Base-by-base conservation (phyloP, 495 filamentous ascomycete species). In the Massariosphaeria phaeospora region DNA sequence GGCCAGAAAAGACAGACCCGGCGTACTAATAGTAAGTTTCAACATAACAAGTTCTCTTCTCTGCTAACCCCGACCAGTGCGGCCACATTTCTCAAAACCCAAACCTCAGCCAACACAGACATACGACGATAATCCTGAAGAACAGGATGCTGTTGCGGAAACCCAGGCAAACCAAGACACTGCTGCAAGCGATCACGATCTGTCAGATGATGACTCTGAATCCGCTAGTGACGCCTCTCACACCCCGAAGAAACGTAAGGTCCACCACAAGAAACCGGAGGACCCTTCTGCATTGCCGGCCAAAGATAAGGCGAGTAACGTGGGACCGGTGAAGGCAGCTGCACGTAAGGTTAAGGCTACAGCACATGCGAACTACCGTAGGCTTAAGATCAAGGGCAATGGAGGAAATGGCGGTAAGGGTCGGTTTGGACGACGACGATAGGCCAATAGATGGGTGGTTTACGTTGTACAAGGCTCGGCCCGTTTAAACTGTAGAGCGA, bases 1-100 rank as follows among this genome's bases (percentile, higher is more conserved):
- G 91, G 91, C 0, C 83, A 89, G 65, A 97, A 97, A 70, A 78
- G 91, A 35, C 89, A 86, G 29, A 95, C 91, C 2, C 75, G 86
- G 44, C 69, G 78, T 33, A 81, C 85, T n/a, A 85, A 79, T 33
- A 91, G 95, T 82, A 81, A 72, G 64, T 65, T 10, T 41, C 24
- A 46, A 1, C 23, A 46, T 33, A 35, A 43, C 17, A 26, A 34
- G 1, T 42, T 34, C 23, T 21, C 47, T 38, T 21, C 24, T 50
- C 13, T 7, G 39, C 54, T 58, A 51, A 62, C 48, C 62, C 26
- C 31, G n/a, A 58, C 27, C 30, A 65, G 64, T 72, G 66, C 57
- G 69, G 31, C 70, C 70, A 0, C 25, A 35, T 23, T 48, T 61
- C 24, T 54, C 61, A 12, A 48, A 56, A 27, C 59, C 62, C 15